Evolutionary conservation across 164 flowering plant genomes (phyloP), one percentile per base, ranked within the genome.

Genomic region (Stephania yunnanensis): DNA sequence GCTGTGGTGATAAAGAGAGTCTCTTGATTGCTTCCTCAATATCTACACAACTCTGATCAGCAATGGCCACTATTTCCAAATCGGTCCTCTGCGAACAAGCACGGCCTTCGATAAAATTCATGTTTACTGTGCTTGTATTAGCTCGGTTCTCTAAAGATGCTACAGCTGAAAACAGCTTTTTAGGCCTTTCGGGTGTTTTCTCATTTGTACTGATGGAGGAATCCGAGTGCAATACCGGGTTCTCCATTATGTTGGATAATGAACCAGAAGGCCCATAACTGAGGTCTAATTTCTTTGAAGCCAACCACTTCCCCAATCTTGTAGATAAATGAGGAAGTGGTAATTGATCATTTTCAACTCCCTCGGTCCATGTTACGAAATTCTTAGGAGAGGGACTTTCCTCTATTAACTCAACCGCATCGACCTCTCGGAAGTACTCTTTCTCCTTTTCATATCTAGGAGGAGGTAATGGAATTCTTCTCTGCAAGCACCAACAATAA

Each of bases 321-420:
- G 93, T 83, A 63, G 90, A 81, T 31, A 95, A 42, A 73, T 86
- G 86, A 65, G 94, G 88, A 70, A 90, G 22, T 31, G 73, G 78
- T 66, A 78, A 70, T 25, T 71, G 67, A 73, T 84, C 85, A 73
- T 8, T 73, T 81, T 87, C 82, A 68, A 61, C 68, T 30, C 90
- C 89, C 81, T 71, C 76, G 29, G 78, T 84, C 99, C 98, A 95
- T 31, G 91, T 89, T 74, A 83, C 75, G 69, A 68, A 80, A 74
- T 81, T 85, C 78, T 92, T 92, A 15, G 99, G 98, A 7, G 99
- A 96, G 52, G 99, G 98, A 73, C 98, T 93, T 79, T 94, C 99
- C 82, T 92, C 97, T 75, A 88, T 52, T 83, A 96, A 83, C 79
- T 92, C 93, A 81, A 87, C 87, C 29, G 94, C 84, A 84, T 94